Evolutionary conservation across 2,329 filamentous ascomycete genomes (phyloP), one percentile per base, ranked within the genome.

Genomic region (Chaetomium strumarium): DNA sequence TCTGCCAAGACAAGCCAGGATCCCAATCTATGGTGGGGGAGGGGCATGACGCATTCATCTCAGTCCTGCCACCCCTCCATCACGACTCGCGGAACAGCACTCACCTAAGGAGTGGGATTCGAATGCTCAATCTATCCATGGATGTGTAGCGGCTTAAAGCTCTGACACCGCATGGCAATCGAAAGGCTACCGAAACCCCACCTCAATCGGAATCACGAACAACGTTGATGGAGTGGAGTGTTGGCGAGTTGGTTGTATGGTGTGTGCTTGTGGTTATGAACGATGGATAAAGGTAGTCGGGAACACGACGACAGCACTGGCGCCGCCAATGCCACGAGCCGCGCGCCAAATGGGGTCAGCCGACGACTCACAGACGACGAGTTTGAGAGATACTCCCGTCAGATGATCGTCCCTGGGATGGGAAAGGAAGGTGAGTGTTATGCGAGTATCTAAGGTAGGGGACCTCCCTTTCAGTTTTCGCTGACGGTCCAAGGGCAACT

Each of bases 321-420:
- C 24, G 20, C 24, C n/a, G 1, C 5, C 8, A 14, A n/a, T 10
- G 43, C 37, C 8, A 9, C 37, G 16, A 49, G 39, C 12, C 7
- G 12, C 8, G 16, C 11, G 5, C 39, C 36, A 12, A 52, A 42
- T 38, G 48, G 46, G 43, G 0, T 73, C 71, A 79, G 72, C 58
- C 92, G 88, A 85, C 88, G 88, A 0, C 74, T 96, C 2, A 68
- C 72, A 4, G 71, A 75, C 14, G 80, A 86, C 5, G 90, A 96
- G 62, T 96, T 96, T 67, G 81, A 82, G 58, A 80, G 91, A 56
- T 97, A 97, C 72, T 90, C 89, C 8, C 78, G 92, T 37, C 92
- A 96, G 70, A 84, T 97, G 73, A 91, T 97, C 58, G 81, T 96
- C 55, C 86, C 90, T 0, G 81, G 86, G 52, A 76, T 96, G 55